phyloP scores from a whole-genome alignment of 345 rosid genomes.

The Salix koriyanagi region DNA sequence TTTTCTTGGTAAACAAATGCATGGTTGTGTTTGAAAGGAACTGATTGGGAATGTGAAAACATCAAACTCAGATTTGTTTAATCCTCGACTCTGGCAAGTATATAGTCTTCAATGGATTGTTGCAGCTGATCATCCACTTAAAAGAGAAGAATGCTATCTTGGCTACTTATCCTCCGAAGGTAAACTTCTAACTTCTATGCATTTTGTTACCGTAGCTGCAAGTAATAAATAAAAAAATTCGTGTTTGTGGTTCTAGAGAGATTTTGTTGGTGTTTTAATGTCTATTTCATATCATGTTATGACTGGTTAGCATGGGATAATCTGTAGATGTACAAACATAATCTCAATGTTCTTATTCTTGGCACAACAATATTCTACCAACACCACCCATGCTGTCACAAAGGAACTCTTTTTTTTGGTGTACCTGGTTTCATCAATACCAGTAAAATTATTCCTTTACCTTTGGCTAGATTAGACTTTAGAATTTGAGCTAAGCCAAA shows the following conservation, averaged over 20 bases:
- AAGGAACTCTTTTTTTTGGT: not conserved
- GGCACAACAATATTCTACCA: not conserved
- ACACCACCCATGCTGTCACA: not conserved
- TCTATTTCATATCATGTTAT: not conserved
- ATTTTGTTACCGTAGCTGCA: not conserved
- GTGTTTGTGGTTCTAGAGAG: not conserved
- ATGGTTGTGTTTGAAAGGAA: not conserved
- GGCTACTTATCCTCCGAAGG: slow-evolving; percentile 89
- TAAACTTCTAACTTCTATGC: slow-evolving; percentile 23
- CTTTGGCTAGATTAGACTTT: not conserved
- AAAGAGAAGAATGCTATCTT: slow-evolving; percentile 93
- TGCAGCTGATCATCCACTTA: slow-evolving; percentile 77
- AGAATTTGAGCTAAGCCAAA: not conserved
- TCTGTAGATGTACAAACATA: not conserved
- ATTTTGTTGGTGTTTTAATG: not conserved
- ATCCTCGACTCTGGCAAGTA: slow-evolving; percentile 82
- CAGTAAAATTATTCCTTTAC: not conserved
- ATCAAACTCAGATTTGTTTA: slow-evolving; percentile 9
- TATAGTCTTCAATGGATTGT: slow-evolving; percentile 68
- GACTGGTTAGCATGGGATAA: not conserved
- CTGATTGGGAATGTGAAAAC: not conserved
- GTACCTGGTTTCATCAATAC: not conserved
- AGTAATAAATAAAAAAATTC: not conserved
- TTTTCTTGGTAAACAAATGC: not conserved
- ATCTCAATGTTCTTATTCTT: not conserved